Conservation (phyloP, 1,284 basidiomycete species). For the Phellopilus nigrolimitatus region DNA sequence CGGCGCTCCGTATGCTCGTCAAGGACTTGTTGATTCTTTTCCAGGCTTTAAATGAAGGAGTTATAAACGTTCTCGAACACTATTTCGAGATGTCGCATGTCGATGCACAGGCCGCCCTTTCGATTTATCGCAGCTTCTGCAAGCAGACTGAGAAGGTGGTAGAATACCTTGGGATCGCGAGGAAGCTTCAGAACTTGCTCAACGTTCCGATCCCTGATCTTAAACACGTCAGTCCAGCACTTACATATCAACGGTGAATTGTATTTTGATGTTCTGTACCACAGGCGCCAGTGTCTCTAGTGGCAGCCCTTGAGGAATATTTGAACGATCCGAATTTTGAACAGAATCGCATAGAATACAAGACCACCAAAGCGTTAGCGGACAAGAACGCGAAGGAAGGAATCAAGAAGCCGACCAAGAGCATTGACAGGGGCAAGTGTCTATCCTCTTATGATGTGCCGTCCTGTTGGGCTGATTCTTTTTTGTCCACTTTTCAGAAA, state of each 20-base stretch:
- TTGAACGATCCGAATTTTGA: conserved; percentile 95
- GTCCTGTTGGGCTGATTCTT: no score
- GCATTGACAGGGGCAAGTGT: conserved; percentile 24
- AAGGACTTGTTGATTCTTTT: conserved; percentile 96
- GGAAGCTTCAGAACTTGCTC: conserved; percentile 87
- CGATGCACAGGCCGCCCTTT: conserved; percentile 83
- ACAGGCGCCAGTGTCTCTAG: conserved; percentile 90
- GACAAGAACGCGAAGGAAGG: conserved; percentile 46
- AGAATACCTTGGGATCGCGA: conserved; percentile 90
- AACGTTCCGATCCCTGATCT: conserved; percentile 93
- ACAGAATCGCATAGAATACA: conserved; percentile 90
- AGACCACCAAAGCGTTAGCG: conserved; percentile 73
- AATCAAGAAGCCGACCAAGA: conserved; percentile 23
- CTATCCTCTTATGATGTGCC: conserved; percentile 8
- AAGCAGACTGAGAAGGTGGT: conserved; percentile 92
- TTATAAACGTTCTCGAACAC: conserved; percentile 96
- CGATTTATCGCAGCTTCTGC: conserved; percentile 93
- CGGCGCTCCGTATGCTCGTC: conserved; percentile 91
- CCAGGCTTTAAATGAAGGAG: conserved; percentile 96
- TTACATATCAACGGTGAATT: not conserved
- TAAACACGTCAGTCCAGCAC: conserved; percentile 70
- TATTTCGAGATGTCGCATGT: conserved; percentile 98
- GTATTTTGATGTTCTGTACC: not conserved
- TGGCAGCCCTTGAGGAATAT: conserved; percentile 92
- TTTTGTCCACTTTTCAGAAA: conserved; percentile 18